Evolutionary conservation across 768 basidiomycete species (phyloP).

Genomic region (Lentinula aciculospora): DNA sequence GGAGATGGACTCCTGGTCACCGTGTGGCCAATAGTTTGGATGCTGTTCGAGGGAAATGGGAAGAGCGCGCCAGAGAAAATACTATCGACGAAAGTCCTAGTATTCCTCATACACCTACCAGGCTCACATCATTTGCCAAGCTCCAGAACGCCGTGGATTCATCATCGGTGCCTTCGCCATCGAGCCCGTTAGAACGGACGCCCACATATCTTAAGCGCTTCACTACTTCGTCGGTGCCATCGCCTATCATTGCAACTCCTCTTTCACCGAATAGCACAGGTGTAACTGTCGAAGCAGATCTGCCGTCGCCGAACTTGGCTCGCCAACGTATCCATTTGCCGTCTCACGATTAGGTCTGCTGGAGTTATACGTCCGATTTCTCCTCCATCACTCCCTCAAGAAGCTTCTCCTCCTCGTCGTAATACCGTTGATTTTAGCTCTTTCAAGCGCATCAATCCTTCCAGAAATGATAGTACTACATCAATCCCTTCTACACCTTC

Average conservation of each 20-base stretch:
- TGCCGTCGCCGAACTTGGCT: conserved; percentile 30
- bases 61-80: conserved; percentile 58
- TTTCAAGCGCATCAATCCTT: conserved; percentile 10
- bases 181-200: conserved; percentile 22
- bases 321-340: conserved; percentile 61
- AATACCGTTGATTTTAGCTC: conserved; percentile 33
- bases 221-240: conserved; percentile 44
- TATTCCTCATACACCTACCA: neutral
- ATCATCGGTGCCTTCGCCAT: conserved; percentile 20
- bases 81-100: conserved; percentile 20
- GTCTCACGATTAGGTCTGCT: conserved; percentile 22
- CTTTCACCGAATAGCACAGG: conserved; percentile 75
- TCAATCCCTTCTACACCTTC: conserved; percentile 16
- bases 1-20: conserved; percentile 69
- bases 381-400: neutral
- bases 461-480: conserved; percentile 8
- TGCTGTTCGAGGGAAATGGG: conserved; percentile 65
- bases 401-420: conserved; percentile 17
- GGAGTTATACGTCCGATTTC: conserved; percentile 14
- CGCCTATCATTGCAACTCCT: conserved; percentile 68
- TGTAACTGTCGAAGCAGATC: conserved; percentile 54
- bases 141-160: conserved; percentile 13
- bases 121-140: conserved; percentile 2
- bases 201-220: conserved; percentile 55
- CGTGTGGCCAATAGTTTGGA: conserved; percentile 66